These are phyloP conservation scores for Russula sp. DNA, from an alignment of 768 basidiomycete genomes.

Conservation along the genomic window DNA sequence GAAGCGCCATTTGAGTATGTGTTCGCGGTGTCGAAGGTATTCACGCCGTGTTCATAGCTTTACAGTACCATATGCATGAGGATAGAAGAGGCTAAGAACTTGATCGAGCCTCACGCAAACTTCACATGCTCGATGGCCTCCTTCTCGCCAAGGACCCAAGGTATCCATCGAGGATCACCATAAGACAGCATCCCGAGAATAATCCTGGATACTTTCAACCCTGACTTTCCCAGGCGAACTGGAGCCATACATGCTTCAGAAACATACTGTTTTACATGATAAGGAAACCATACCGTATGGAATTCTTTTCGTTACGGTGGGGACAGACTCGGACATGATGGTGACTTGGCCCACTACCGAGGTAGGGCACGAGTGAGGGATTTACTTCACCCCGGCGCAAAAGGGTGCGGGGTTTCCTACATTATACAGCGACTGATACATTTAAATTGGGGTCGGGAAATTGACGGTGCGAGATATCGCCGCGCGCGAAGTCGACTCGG, in stretches of 20 bases:
- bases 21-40: conserved; percentile 60
- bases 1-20: conserved; percentile 37
- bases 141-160: conserved; percentile 38
- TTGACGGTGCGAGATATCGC: neutral
- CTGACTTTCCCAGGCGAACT: conserved; percentile 46
- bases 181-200: conserved; percentile 67
- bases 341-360: neutral
- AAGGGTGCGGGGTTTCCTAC: neutral
- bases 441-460: no score
- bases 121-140: conserved; percentile 31
- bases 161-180: conserved; percentile 38
- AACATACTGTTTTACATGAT: neutral
- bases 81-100: conserved; percentile 16
- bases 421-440: neutral
- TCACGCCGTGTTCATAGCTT: conserved; percentile 57
- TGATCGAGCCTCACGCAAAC: conserved; percentile 32
- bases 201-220: conserved; percentile 61
- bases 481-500: no score
- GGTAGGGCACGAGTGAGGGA: neutral
- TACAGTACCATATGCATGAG: conserved; percentile 5
- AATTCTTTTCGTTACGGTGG: conserved; percentile 12
- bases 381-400: neutral
- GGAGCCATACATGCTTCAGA: neutral
- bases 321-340: conserved; percentile 2
- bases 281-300: conserved; percentile 13